These are phyloP conservation scores for Fusarium veterinarium DNA, from an alignment of 2,329 filamentous ascomycete species.

Conservation along the genomic window DNA sequence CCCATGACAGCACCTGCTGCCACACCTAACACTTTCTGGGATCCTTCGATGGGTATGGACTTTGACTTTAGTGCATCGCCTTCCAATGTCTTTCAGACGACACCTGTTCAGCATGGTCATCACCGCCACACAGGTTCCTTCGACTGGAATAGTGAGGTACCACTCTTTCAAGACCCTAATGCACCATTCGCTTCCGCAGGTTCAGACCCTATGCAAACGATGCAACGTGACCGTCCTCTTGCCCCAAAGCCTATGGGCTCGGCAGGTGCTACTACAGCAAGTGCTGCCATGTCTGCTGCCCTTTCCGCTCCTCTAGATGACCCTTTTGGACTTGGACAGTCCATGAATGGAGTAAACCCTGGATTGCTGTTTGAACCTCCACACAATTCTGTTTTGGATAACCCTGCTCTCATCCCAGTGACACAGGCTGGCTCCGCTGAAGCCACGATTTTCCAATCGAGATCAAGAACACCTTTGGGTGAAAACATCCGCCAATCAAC, in stretches of 20 bases:
- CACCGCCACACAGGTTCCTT: conserved; percentile 63
- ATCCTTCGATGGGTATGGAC: conserved; percentile 69
- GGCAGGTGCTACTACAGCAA: conserved; percentile 30
- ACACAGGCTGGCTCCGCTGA: conserved; percentile 47
- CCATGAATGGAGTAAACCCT: conserved; percentile 66
- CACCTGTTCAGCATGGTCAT: conserved; percentile 49
- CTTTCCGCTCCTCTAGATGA: conserved; percentile 61
- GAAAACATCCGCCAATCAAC: conserved; percentile 58
- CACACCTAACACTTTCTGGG: conserved; percentile 67
- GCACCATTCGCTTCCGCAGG: conserved; percentile 48
- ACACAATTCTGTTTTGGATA: conserved; percentile 59
- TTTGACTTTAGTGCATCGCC: conserved; percentile 65
- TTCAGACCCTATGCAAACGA: conserved; percentile 52
- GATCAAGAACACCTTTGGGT: conserved; percentile 44
- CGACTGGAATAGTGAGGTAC: conserved; percentile 67
- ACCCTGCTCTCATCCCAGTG: conserved; percentile 48
- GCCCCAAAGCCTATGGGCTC: conserved; percentile 63
- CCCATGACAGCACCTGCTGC: conserved; percentile 68
- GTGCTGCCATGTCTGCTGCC: conserved; percentile 52
- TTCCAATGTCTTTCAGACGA: conserved; percentile 56
- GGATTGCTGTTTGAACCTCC: conserved; percentile 68
- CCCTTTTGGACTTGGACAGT: conserved; percentile 61
- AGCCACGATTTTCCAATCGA: conserved; percentile 42
- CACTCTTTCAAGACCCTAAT: conserved; percentile 64
- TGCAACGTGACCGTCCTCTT: conserved; percentile 58